Evolutionary conservation across 2,329 filamentous ascomycete species (phyloP).

Genomic region (Fusarium poae): DNA sequence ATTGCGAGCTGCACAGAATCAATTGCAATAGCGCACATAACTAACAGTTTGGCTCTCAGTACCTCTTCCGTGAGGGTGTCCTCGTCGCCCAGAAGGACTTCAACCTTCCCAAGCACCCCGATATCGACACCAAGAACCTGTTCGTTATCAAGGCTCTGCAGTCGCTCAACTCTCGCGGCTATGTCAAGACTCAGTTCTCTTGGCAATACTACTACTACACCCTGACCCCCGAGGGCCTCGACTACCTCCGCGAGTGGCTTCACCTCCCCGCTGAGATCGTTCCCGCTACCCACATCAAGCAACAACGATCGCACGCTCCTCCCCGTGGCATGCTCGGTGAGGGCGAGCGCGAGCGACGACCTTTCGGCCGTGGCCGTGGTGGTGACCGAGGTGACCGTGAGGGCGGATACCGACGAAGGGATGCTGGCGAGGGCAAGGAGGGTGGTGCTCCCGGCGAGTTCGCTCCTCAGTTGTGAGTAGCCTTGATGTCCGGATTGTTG

Average conservation of each 20-base stretch:
- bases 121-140: slow-evolving; percentile 99
- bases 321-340: slow-evolving; percentile 99
- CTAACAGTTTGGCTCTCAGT: slow-evolving; percentile 64
- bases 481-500: slow-evolving; percentile 11
- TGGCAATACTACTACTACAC: slow-evolving; percentile 99
- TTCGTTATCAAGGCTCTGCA: slow-evolving; percentile 99
- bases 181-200: slow-evolving; percentile 99
- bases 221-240: slow-evolving; percentile 98
- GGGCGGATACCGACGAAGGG: slow-evolving; percentile 92
- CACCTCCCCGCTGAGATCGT: slow-evolving; percentile 99
- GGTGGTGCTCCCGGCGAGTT: slow-evolving; percentile 92
- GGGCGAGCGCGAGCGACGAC: slow-evolving; percentile 82
- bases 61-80: slow-evolving; percentile 94
- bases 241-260: slow-evolving; percentile 99
- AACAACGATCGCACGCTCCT: slow-evolving; percentile 98
- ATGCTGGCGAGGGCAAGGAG: slow-evolving; percentile 89
- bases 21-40: slow-evolving; percentile 33
- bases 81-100: slow-evolving; percentile 99
- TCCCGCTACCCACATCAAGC: slow-evolving; percentile 99
- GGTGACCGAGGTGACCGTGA: slow-evolving; percentile 83
- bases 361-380: slow-evolving; percentile 84
- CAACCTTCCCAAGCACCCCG: slow-evolving; percentile 96
- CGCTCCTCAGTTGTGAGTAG: slow-evolving; percentile 85
- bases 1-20: slow-evolving; percentile 38
- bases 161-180: slow-evolving; percentile 97